Conservation (phyloP, 257 asterid genomes). For the Petunia axillaris region DNA sequence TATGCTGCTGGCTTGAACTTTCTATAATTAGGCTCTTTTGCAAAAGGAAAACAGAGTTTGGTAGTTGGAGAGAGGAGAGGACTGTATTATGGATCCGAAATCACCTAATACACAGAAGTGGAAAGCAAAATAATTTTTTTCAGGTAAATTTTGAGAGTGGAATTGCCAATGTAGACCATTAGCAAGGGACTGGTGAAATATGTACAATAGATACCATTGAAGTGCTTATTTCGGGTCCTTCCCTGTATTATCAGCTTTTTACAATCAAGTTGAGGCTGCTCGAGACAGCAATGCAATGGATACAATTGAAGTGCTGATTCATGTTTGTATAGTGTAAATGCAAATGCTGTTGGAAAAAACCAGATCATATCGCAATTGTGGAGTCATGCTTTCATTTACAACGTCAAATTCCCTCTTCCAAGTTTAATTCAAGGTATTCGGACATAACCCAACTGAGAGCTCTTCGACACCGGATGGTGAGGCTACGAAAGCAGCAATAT, state of each 20-base stretch:
- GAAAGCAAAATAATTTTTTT: background rate
- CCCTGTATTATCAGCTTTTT: background rate
- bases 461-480: background rate
- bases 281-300: background rate
- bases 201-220: background rate
- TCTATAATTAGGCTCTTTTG: background rate
- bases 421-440: no score
- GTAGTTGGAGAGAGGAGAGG: background rate
- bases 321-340: background rate
- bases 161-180: background rate
- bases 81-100: no score
- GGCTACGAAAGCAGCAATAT: background rate
- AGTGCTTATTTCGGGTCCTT: background rate
- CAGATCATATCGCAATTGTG: background rate
- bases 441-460: no score
- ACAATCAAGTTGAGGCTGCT: background rate
- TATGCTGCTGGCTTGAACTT: background rate
- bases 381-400: background rate
- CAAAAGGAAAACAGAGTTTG: background rate
- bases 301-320: background rate
- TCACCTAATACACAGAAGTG: background rate
- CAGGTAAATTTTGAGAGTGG: background rate
- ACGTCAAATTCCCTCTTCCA: background rate
- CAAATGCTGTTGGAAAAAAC: background rate
- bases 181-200: background rate